Conservation (phyloP, 495 filamentous ascomycete genomes). For the Penicillium paxilli region DNA sequence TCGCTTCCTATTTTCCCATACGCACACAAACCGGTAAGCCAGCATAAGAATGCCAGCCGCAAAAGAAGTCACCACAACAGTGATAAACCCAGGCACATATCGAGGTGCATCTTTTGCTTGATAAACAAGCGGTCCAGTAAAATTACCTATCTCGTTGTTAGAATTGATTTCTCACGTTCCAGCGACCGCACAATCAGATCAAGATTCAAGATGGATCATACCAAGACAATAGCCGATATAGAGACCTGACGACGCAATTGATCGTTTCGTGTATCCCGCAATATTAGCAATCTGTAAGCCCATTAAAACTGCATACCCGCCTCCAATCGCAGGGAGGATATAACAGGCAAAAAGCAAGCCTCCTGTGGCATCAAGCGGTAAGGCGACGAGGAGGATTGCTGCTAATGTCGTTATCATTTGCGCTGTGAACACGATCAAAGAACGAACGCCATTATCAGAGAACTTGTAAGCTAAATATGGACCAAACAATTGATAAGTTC, state of each 20-base stretch:
- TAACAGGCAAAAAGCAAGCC: conserved; percentile 43
- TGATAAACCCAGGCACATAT: conserved; percentile 39
- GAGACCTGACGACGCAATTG: conserved; percentile 33
- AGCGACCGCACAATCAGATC: not conserved
- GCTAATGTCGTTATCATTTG: conserved; percentile 30
- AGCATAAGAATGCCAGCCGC: conserved; percentile 28
- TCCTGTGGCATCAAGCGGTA: conserved; percentile 32
- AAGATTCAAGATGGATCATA: not conserved
- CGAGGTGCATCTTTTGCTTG: conserved; percentile 27
- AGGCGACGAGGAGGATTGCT: conserved; percentile 32
- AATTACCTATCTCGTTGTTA: conserved; percentile 22
- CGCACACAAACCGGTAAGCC: conserved; percentile 34
- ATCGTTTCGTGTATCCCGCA: conserved; percentile 46
- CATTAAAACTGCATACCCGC: conserved; percentile 32
- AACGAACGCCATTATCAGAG: not conserved
- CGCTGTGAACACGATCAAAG: conserved; percentile 4
- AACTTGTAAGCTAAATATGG: conserved; percentile 31
- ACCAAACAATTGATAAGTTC: conserved; percentile 31
- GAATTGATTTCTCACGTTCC: not conserved
- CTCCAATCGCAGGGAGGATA: conserved; percentile 32
- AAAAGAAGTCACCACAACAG: conserved; percentile 37
- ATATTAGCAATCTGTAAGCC: conserved; percentile 46
- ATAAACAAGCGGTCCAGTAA: conserved; percentile 35
- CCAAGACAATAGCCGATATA: conserved; percentile 47
- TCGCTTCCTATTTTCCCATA: conserved; percentile 30